Conservation (phyloP, 306 rosid genomes). For the Quercus rubra region DNA sequence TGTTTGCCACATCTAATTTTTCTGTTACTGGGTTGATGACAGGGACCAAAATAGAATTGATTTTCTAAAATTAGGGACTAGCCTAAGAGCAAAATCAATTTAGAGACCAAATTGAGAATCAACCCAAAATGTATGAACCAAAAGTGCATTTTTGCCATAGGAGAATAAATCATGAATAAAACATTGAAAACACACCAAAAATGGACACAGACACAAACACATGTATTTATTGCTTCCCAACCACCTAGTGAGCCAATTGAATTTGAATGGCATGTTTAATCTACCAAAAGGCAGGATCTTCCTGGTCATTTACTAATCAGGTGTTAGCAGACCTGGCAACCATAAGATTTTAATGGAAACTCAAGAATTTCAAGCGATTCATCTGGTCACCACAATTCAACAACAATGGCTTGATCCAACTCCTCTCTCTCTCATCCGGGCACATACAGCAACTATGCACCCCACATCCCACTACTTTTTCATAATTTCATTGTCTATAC, state of each 20-base stretch:
- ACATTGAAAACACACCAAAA: background rate
- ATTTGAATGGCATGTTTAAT: background rate
- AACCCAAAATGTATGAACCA: too few relatives aligned
- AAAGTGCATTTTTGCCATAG: too few relatives aligned
- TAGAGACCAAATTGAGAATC: too few relatives aligned
- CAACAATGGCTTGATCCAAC: background rate
- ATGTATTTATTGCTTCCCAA: background rate
- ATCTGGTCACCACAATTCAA: background rate
- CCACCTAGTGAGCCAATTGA: background rate
- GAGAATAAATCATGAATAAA: background rate
- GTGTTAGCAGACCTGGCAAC: background rate
- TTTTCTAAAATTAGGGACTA: too few relatives aligned
- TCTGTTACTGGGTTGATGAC: too few relatives aligned
- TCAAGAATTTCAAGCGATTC: background rate
- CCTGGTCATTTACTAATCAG: background rate
- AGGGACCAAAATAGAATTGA: too few relatives aligned
- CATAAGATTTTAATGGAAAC: background rate
- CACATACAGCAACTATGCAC: too few relatives aligned
- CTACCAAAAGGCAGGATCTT: background rate
- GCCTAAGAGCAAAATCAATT: too few relatives aligned
- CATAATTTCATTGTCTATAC: too few relatives aligned
- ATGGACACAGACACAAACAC: background rate
- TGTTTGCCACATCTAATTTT: too few relatives aligned
- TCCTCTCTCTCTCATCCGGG: background rate
- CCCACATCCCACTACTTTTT: too few relatives aligned